phyloP scores from a whole-genome alignment of 169 alveolate species.

The Theileria annulata region DNA sequence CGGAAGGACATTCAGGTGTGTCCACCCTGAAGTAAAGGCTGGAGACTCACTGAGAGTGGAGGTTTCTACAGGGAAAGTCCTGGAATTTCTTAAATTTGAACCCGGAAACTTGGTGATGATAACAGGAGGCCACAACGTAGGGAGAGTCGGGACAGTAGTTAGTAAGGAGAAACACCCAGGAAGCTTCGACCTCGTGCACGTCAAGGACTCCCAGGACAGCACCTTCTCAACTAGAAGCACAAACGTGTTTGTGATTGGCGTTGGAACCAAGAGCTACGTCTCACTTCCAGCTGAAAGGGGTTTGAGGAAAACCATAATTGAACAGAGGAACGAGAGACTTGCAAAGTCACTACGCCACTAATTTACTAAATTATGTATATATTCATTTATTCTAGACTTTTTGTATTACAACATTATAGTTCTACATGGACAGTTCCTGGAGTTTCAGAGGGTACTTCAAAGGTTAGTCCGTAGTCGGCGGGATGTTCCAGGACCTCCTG shows the following conservation, averaged over 20 bases:
- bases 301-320: slow-evolving; percentile 85
- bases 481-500: slow-evolving; percentile 74
- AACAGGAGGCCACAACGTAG: slow-evolving; percentile 98
- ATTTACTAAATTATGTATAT: neutral
- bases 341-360: slow-evolving; percentile 37
- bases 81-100: slow-evolving; percentile 93
- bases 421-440: slow-evolving; percentile 5
- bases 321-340: slow-evolving; percentile 87
- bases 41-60: slow-evolving; percentile 95
- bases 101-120: slow-evolving; percentile 92
- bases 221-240: slow-evolving; percentile 94
- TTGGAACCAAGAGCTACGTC: slow-evolving; percentile 90
- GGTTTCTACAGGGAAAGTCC: slow-evolving; percentile 92
- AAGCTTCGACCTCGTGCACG: slow-evolving; percentile 94
- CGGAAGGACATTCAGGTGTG: slow-evolving; percentile 97
- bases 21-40: slow-evolving; percentile 96
- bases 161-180: slow-evolving; percentile 96
- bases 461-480: slow-evolving; percentile 66
- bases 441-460: neutral
- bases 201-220: slow-evolving; percentile 92
- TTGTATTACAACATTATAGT: neutral
- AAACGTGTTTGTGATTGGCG: slow-evolving; percentile 96
- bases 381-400: neutral
- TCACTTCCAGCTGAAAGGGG: slow-evolving; percentile 94
- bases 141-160: slow-evolving; percentile 96